Evolutionary conservation across 345 rosid genomes (phyloP).

Genomic region (Cardamine resedifolia): DNA sequence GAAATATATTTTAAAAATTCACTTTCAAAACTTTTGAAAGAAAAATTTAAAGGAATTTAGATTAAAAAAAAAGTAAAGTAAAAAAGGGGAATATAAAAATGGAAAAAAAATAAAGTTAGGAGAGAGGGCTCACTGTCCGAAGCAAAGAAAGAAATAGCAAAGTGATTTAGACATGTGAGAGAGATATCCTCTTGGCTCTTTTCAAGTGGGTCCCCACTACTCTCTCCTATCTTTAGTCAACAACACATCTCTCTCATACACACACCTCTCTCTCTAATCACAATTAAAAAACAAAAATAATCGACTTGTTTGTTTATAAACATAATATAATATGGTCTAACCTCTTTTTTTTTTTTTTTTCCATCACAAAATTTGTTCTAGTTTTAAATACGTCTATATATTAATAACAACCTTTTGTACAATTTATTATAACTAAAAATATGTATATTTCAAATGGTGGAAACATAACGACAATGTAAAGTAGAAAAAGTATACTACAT

Average conservation of each 20-base stretch:
- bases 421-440: background rate
- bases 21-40: constrained; percentile 18
- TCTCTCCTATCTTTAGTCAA: constrained; percentile 35
- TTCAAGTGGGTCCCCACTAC: constrained; percentile 16
- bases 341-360: no score
- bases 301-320: no score
- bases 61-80: background rate
- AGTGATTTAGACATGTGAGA: constrained; percentile 41
- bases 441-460: background rate
- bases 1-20: background rate
- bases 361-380: no score
- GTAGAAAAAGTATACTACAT: background rate
- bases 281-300: no score
- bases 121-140: constrained; percentile 43
- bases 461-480: background rate
- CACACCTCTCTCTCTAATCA: constrained; percentile 1
- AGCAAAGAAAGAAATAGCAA: constrained; percentile 44
- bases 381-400: no score
- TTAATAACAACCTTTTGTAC: no score
- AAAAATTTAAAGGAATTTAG: constrained; percentile 7
- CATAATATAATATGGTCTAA: no score
- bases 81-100: constrained; percentile 24
- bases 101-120: constrained; percentile 35
- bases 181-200: constrained; percentile 16
- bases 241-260: constrained; percentile 27